Evolutionary conservation across 129 eudicot species (phyloP).

Genomic region (Tagetes patula): DNA sequence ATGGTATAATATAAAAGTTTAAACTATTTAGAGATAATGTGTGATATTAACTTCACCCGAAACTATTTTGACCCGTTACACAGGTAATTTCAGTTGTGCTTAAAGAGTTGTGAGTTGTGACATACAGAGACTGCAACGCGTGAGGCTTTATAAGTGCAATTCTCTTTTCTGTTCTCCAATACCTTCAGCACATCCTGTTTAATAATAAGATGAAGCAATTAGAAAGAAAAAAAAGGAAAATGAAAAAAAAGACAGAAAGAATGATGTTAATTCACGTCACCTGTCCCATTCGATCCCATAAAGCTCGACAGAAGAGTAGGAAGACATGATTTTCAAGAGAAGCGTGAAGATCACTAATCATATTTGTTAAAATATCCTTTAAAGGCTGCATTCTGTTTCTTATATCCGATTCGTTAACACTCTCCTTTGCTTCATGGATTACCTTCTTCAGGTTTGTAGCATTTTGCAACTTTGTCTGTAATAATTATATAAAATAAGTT

Average conservation of each 20-base stretch:
- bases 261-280: slow-evolving; percentile 22
- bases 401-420: slow-evolving; percentile 52
- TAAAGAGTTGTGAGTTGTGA: neutral
- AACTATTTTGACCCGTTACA: neutral
- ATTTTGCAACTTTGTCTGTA: slow-evolving; percentile 62
- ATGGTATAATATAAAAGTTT: neutral
- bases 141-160: slow-evolving; percentile 60
- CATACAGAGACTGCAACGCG: slow-evolving; percentile 75
- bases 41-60: neutral
- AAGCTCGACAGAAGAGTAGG: neutral
- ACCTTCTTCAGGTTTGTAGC: slow-evolving; percentile 68
- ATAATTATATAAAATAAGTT: neutral
- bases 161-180: slow-evolving; percentile 58
- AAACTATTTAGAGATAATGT: neutral
- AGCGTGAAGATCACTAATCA: slow-evolving; percentile 1
- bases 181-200: slow-evolving; percentile 62
- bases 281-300: slow-evolving; percentile 68
- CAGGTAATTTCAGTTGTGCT: neutral
- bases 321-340: slow-evolving; percentile 3
- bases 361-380: slow-evolving; percentile 48
- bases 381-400: slow-evolving; percentile 61
- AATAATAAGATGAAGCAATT: neutral
- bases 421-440: slow-evolving; percentile 71
- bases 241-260: neutral
- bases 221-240: neutral